These are phyloP conservation scores for Lojkania enalia DNA, from an alignment of 2,329 filamentous ascomycete species.

Conservation along the genomic window DNA sequence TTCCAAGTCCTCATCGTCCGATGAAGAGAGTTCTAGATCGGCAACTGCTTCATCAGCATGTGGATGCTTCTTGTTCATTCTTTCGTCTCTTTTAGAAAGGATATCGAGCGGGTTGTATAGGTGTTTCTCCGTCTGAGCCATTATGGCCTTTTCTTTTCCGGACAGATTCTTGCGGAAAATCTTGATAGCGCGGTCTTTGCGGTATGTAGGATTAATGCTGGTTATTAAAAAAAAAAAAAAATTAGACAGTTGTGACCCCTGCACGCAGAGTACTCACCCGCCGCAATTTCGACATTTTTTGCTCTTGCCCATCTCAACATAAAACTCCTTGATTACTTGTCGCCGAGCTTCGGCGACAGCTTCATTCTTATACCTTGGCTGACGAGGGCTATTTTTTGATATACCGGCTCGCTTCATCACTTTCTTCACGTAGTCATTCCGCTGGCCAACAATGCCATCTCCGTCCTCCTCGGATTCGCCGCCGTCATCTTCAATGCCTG, in stretches of 20 bases:
- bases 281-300: constrained; percentile 70
- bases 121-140: constrained; percentile 71
- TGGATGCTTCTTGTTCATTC: constrained; percentile 48
- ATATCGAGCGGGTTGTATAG: constrained; percentile 71
- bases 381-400: constrained; percentile 49
- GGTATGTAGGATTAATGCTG: constrained; percentile 68
- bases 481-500: constrained; percentile 51
- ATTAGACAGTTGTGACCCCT: too few species aligned
- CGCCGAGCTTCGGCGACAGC: constrained; percentile 77
- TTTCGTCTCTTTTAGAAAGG: constrained; percentile 53
- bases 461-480: constrained; percentile 64
- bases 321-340: constrained; percentile 77
- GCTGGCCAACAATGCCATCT: constrained; percentile 59
- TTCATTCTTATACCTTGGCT: constrained; percentile 73
- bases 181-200: constrained; percentile 90
- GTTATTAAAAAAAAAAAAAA: too few species aligned
- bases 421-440: constrained; percentile 71
- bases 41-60: constrained; percentile 71
- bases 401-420: constrained; percentile 65
- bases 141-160: constrained; percentile 74
- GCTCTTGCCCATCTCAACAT: constrained; percentile 69
- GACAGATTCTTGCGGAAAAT: constrained; percentile 84
- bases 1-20: constrained; percentile 48
- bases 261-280: too few species aligned
- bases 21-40: constrained; percentile 57